Percentiles rank a stretch among this genome's conserved stretches.
These are phyloP conservation scores for Tulasnella sp. DNA, from an alignment of 768 basidiomycete species.

Conservation along the genomic window DNA sequence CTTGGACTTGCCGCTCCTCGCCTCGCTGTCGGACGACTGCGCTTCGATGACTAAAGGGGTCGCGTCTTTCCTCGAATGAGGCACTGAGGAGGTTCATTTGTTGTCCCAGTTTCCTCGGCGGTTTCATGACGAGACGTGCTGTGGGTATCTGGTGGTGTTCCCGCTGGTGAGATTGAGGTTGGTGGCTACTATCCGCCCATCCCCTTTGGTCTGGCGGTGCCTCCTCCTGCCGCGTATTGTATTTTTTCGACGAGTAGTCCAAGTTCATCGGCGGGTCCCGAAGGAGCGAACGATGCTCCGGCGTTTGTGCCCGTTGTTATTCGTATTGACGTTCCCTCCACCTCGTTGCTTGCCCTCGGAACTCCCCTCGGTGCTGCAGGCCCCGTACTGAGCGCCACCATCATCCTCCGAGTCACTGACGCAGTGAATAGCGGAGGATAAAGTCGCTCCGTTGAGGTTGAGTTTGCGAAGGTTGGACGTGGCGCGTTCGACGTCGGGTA, in stretches of 20 bases:
- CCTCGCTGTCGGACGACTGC: not conserved
- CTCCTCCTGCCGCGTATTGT: not conserved
- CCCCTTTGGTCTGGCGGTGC: not conserved
- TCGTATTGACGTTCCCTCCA: not conserved
- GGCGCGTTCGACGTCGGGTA: not conserved
- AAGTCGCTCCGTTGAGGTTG: too few relatives aligned
- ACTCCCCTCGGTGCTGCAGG: not conserved
- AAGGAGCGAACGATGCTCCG: slow-evolving; percentile 4
- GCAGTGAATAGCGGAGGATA: too few relatives aligned
- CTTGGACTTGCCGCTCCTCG: not conserved
- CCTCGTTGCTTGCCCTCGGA: not conserved
- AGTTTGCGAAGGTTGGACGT: not conserved
- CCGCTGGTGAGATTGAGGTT: not conserved
- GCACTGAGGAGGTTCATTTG: too few relatives aligned
- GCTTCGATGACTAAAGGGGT: too few relatives aligned
- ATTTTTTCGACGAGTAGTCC: not conserved
- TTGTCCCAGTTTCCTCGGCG: not conserved
- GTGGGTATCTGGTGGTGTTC: not conserved
- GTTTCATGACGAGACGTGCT: slow-evolving; percentile 5
- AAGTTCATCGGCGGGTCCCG: slow-evolving; percentile 20
- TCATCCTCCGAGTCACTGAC: too few relatives aligned
- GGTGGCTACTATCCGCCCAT: not conserved
- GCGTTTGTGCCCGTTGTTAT: slow-evolving; percentile 4
- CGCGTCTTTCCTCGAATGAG: not conserved
- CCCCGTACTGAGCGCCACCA: too few relatives aligned